A percentile compares a stretch with the other conserved stretches of the same genome.
Evolutionary conservation across 768 basidiomycete species (phyloP).

Genomic region (Kwoniella mangroviensis): DNA sequence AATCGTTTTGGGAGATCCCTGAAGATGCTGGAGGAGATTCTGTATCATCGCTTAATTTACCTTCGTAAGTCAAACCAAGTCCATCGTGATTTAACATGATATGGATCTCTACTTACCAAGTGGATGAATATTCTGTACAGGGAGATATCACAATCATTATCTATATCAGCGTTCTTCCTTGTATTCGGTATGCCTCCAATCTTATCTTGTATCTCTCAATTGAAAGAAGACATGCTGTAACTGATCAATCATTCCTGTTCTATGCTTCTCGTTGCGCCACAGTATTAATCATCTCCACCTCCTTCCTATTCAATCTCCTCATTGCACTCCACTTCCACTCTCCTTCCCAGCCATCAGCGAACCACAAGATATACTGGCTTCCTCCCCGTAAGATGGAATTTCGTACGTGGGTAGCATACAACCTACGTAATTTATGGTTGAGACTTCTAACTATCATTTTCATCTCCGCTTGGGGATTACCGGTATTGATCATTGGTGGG

Average conservation of each 20-base stretch:
- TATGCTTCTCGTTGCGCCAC: neutral
- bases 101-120: neutral
- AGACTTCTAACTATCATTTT: neutral
- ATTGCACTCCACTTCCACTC: slow-evolving; percentile 10
- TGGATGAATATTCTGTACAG: slow-evolving; percentile 1
- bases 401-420: neutral
- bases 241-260: neutral
- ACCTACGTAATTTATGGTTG: slow-evolving; percentile 4
- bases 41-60: slow-evolving; percentile 9
- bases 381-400: neutral
- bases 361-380: neutral
- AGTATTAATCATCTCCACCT: slow-evolving; percentile 4
- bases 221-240: neutral
- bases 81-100: neutral
- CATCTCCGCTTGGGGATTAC: slow-evolving; percentile 8
- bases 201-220: too few species aligned
- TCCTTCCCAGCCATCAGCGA: slow-evolving; percentile 8
- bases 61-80: slow-evolving; percentile 14
- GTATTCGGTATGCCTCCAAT: slow-evolving; percentile 18
- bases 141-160: slow-evolving; percentile 19
- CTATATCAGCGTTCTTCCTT: slow-evolving; percentile 28
- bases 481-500: slow-evolving; percentile 1
- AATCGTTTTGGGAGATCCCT: slow-evolving; percentile 27
- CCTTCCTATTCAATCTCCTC: slow-evolving; percentile 7
- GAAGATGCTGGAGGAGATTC: slow-evolving; percentile 9